Percentiles rank a stretch among this genome's conserved stretches.
phyloP scores from a whole-genome alignment of 768 basidiomycete genomes.

The Pisolithus marmoratus region DNA sequence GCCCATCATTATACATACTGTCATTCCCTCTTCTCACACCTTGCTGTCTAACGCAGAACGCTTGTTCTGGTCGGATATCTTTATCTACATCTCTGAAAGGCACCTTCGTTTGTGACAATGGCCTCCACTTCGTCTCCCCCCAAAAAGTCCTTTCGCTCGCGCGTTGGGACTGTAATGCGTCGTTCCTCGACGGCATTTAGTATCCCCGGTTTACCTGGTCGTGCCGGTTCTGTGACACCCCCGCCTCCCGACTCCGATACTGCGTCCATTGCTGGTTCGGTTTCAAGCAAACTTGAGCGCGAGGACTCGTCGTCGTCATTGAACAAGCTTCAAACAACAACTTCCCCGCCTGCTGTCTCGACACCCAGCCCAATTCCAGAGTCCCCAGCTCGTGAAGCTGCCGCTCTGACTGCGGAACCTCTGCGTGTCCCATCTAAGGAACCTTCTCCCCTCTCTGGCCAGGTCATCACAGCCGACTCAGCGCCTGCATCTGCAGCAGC shows the following conservation, averaged over 20 bases:
- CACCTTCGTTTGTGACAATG: constrained; percentile 6
- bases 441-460: constrained; percentile 40
- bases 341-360: constrained; percentile 22
- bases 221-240: constrained; percentile 18
- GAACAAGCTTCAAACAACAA: constrained; percentile 29
- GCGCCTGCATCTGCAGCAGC: constrained; percentile 14
- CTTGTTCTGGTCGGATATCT: constrained; percentile 3
- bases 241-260: constrained; percentile 24
- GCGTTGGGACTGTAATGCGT: constrained; percentile 55
- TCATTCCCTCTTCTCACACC: constrained; percentile 7
- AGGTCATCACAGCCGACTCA: constrained; percentile 16
- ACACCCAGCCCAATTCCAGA: constrained; percentile 65
- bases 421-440: constrained; percentile 21
- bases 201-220: constrained; percentile 32
- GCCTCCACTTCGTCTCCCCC: constrained; percentile 23
- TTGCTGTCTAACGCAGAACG: not conserved
- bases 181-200: constrained; percentile 54
- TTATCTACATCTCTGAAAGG: constrained; percentile 2
- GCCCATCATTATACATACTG: constrained; percentile 12
- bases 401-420: constrained; percentile 31
- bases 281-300: constrained; percentile 25
- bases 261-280: constrained; percentile 19
- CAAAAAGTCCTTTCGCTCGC: constrained; percentile 44
- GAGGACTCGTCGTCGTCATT: constrained; percentile 25
- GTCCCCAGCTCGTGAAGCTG: constrained; percentile 57